These are phyloP conservation scores for Wallacemonas sp. DNA, from an alignment of 208 protist genomes.

Conservation along the genomic window DNA sequence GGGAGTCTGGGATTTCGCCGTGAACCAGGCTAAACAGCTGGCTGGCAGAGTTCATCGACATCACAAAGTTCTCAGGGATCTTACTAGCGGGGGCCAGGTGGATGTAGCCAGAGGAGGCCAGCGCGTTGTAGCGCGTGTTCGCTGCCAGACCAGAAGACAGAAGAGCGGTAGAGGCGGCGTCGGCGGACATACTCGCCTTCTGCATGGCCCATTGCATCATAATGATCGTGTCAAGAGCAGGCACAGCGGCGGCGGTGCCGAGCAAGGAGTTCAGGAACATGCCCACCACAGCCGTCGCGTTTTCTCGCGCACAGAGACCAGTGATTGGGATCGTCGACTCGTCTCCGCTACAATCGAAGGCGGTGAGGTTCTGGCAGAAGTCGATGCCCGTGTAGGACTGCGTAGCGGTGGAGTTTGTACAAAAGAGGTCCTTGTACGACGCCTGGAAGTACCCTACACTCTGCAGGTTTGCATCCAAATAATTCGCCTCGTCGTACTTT, in stretches of 20 bases:
- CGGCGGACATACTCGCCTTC: slow-evolving; percentile 7
- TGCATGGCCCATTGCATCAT: slow-evolving; percentile 25
- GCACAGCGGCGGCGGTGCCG: slow-evolving; percentile 8
- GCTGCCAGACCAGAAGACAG: slow-evolving; percentile 17
- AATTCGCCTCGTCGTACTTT: slow-evolving; percentile 4
- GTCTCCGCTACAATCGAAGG: slow-evolving; percentile 37
- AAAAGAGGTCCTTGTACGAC: slow-evolving; percentile 16
- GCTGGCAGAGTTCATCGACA: slow-evolving; percentile 30
- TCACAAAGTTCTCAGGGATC: slow-evolving; percentile 25
- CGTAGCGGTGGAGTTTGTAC: slow-evolving; percentile 15
- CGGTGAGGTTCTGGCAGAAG: slow-evolving; percentile 8
- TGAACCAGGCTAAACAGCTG: slow-evolving; percentile 43
- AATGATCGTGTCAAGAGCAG: slow-evolving; percentile 20
- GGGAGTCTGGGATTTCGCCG: slow-evolving; percentile 26
- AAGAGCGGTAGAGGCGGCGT: slow-evolving; percentile 18
- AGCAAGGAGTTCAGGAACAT: slow-evolving; percentile 28
- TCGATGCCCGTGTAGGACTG: neutral
- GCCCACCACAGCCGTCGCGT: neutral
- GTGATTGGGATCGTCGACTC: slow-evolving; percentile 40
- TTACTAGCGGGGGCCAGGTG: slow-evolving; percentile 35
- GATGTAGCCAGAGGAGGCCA: slow-evolving; percentile 39
- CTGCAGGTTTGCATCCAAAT: slow-evolving; percentile 13
- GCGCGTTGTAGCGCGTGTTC: slow-evolving; percentile 34
- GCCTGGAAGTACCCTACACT: slow-evolving; percentile 9
- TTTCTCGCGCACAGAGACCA: slow-evolving; percentile 28